phyloP scores from a whole-genome alignment of 2,329 filamentous ascomycete species.

The Nakataea oryzae region DNA sequence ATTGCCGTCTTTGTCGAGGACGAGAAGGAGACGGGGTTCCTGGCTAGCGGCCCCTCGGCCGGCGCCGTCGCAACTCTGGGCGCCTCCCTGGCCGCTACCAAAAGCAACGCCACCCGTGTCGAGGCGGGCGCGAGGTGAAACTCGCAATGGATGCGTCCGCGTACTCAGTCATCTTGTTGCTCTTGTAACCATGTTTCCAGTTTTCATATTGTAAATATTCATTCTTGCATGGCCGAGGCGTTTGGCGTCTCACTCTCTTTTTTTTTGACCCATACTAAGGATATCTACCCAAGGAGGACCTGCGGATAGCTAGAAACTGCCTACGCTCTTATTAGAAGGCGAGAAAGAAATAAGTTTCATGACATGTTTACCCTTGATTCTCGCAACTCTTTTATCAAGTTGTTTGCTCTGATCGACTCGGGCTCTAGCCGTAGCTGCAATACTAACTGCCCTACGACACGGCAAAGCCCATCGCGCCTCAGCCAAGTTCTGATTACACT shows the following conservation, averaged over 20 bases:
- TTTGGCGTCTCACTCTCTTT: not conserved
- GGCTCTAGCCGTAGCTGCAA: no score
- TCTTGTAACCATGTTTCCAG: not conserved
- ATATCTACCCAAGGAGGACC: not conserved
- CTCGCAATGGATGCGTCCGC: not conserved
- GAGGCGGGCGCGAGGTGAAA: not conserved
- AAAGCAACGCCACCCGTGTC: not conserved
- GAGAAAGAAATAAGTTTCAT: not conserved
- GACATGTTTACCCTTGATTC: not conserved
- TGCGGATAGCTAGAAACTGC: not conserved
- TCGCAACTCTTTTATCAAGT: not conserved
- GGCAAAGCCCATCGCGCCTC: not conserved
- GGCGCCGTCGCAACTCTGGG: conserved; percentile 22
- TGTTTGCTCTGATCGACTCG: not conserved
- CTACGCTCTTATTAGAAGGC: not conserved
- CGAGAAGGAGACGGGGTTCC: conserved; percentile 41
- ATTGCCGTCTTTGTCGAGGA: conserved; percentile 80
- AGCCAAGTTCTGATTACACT: not conserved
- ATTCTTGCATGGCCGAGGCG: not conserved
- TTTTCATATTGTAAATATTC: not conserved
- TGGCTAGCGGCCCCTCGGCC: conserved; percentile 16
- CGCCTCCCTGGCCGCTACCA: conserved; percentile 18
- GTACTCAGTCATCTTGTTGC: not conserved
- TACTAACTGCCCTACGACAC: not conserved
- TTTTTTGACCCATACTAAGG: not conserved